Evolutionary conservation across 345 rosid species (phyloP), one percentile per base, ranked within the genome.

Genomic region (Rubroshorea leprosula): DNA sequence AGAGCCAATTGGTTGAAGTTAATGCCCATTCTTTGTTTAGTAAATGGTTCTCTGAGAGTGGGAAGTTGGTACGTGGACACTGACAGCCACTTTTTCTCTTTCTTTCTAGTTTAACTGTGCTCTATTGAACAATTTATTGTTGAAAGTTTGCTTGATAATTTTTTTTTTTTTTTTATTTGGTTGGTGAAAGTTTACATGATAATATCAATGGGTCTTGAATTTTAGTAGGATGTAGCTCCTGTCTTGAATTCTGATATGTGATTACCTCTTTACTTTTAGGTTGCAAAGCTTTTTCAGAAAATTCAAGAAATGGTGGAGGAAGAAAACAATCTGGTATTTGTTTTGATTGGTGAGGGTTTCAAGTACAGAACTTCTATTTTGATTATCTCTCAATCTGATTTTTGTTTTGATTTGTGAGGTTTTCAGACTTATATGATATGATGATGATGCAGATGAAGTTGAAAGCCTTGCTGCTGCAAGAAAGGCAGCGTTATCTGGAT

Each of bases 221-320:
- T 35, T 25, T 61, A 38, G 15, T 61, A 43, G 46, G 12, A 49
- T 71, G 17, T 41, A 23, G 57, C 44, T 49, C 10, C 26, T 12
- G 23, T 25, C 54, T 56, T 48, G 46, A 29, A 56, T 63, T 13
- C n/a, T 20, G 21, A 27, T 49, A 41, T 58, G n/a, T 35, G 41
- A 35, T 35, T 2, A 35, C 12, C 12, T 45, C 23, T 20, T 58
- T 23, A 6, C 74, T 54, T 65, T 62, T 64, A 93, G 97, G 99
- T 93, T 46, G 97, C 99, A 51, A 86, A 82, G 83, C 97, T 93
- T 70, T 93, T 93, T 73, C 95, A 87, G 52, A 93, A 93, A 67
- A 93, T 93, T 68, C 99, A 93, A 82, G 99, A 93, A 73, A 89
- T 93, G 99, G 87, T 85, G 52, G 99, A 93, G 82, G 99, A 93